A percentile compares a stretch with the other conserved stretches of the same genome.
Evolutionary conservation across 345 rosid genomes (phyloP).

Genomic region (Salix viminalis): DNA sequence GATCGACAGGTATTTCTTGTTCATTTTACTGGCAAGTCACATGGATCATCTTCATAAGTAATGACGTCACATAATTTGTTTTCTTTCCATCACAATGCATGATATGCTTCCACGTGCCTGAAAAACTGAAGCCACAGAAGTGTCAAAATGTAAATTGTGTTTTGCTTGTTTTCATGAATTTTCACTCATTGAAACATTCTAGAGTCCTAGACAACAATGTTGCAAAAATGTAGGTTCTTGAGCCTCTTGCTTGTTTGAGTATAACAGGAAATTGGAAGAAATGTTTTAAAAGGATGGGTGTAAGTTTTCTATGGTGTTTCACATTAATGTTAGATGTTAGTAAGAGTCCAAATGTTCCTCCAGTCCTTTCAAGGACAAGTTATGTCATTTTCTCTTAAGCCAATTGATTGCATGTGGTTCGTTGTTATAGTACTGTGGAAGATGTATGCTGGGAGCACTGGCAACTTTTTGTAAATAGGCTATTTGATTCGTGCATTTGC

Average conservation of each 20-base stretch:
- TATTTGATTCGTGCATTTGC: neutral
- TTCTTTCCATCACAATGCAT: neutral
- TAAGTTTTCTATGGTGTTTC: neutral
- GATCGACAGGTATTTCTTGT: conserved; percentile 74
- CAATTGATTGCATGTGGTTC: neutral
- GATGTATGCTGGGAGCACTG: neutral
- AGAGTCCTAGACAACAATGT: neutral
- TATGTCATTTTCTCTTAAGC: neutral
- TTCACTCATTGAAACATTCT: neutral
- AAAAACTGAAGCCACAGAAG: neutral
- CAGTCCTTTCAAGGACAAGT: no score
- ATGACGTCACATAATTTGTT: neutral
- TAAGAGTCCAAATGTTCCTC: no score
- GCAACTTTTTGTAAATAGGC: neutral
- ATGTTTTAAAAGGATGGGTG: neutral
- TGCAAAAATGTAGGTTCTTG: neutral
- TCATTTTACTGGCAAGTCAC: conserved; percentile 1
- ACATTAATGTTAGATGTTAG: no score
- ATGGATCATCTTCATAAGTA: neutral
- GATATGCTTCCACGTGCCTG: neutral
- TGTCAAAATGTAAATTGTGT: neutral
- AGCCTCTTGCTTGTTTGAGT: no score
- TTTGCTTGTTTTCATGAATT: neutral
- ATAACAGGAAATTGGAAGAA: no score
- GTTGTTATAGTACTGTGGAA: neutral